Evolutionary conservation across 2,329 filamentous ascomycete genomes (phyloP).

Genomic region (Neonectria magnoliae): DNA sequence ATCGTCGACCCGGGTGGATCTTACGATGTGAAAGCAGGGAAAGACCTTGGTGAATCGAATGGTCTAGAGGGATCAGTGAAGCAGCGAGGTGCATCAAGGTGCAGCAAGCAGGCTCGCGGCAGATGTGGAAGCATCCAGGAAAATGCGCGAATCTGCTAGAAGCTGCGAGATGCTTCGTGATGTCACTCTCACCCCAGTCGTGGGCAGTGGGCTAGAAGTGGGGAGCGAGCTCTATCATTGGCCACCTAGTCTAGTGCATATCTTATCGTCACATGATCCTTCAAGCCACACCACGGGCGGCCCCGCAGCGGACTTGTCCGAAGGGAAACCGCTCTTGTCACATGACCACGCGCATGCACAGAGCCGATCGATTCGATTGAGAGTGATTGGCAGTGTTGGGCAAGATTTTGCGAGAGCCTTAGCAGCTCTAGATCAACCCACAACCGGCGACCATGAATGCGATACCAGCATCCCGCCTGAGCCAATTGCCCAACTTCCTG

Average conservation of each 20-base stretch:
- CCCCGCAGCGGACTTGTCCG: slow-evolving; percentile 9
- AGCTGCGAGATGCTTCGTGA: slow-evolving; percentile 46
- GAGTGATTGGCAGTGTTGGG: slow-evolving; percentile 29
- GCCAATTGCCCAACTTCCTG: slow-evolving; percentile 55
- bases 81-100: slow-evolving; percentile 37
- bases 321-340: slow-evolving; percentile 21
- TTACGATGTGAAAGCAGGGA: slow-evolving; percentile 30
- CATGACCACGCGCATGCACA: slow-evolving; percentile 41
- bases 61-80: slow-evolving; percentile 28
- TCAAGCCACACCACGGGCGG: slow-evolving; percentile 2
- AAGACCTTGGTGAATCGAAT: slow-evolving; percentile 29
- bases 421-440: slow-evolving; percentile 34
- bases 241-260: slow-evolving; percentile 4
- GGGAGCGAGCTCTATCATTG: slow-evolving; percentile 37
- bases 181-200: slow-evolving; percentile 43
- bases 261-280: slow-evolving; percentile 44
- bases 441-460: slow-evolving; percentile 50
- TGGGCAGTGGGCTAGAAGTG: slow-evolving; percentile 34
- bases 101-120: slow-evolving; percentile 38
- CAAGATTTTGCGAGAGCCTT: slow-evolving; percentile 32
- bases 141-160: slow-evolving; percentile 42
- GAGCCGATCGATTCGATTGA: slow-evolving; percentile 21
- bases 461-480: slow-evolving; percentile 48
- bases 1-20: slow-evolving; percentile 39
- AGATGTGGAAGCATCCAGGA: slow-evolving; percentile 43